Conservation (phyloP, 1,284 basidiomycete genomes). For the Trametes hirsuta region DNA sequence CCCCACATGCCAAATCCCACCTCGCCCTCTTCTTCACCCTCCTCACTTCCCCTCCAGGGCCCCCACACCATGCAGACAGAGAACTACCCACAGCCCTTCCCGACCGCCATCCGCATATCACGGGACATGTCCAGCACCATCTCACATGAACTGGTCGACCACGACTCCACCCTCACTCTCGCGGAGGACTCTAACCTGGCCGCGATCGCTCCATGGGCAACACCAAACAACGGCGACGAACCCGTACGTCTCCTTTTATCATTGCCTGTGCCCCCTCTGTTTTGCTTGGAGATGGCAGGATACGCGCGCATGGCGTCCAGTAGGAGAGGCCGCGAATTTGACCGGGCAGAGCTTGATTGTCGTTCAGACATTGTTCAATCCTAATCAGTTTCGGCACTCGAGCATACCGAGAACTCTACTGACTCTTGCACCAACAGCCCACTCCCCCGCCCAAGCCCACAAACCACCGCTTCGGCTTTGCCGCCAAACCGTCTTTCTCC, state of each 20-base stretch:
- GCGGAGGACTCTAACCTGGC: constrained; percentile 21
- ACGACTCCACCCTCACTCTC: constrained; percentile 17
- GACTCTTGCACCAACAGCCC: constrained; percentile 20
- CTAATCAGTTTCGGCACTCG: no score
- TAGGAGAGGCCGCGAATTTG: not conserved
- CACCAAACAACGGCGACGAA: constrained; percentile 22
- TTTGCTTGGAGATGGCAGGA: not conserved
- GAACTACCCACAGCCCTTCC: constrained; percentile 16
- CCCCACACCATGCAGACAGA: constrained; percentile 22
- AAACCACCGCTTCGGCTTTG: constrained; percentile 24
- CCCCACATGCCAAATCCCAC: constrained; percentile 19
- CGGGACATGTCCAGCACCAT: constrained; percentile 19
- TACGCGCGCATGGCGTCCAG: not conserved
- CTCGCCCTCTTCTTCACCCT: constrained; percentile 16
- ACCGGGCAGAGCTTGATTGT: not conserved
- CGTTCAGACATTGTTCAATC: not conserved
- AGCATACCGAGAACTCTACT: not conserved
- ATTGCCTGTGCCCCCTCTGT: not conserved
- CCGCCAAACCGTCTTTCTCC: constrained; percentile 29
- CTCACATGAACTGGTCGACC: constrained; percentile 19
- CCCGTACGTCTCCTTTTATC: constrained; percentile 12
- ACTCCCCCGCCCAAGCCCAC: constrained; percentile 31
- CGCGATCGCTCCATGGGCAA: constrained; percentile 24
- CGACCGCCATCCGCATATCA: constrained; percentile 23
- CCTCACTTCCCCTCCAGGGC: constrained; percentile 18